Percentiles rank a stretch among this genome's conserved stretches.
Conservation (phyloP, 306 rosid species). For the Mimosa pudica region DNA sequence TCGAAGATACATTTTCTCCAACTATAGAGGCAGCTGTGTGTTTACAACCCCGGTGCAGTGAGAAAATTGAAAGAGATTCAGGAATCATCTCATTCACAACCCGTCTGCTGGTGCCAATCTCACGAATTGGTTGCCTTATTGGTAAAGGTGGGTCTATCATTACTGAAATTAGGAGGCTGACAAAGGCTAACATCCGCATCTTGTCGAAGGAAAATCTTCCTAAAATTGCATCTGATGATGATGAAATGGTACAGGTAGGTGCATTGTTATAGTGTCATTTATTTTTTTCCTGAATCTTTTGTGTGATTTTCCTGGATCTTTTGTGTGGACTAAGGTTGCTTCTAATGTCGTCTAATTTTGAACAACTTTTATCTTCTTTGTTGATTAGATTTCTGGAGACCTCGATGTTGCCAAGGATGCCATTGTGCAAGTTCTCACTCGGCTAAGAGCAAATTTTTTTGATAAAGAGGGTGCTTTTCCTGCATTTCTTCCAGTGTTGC, state of each 20-base stretch:
- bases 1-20: constrained; percentile 81
- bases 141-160: constrained; percentile 97
- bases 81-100: constrained; percentile 93
- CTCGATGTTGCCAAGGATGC: constrained; percentile 96
- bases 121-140: constrained; percentile 97
- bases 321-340: background rate
- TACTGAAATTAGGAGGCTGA: constrained; percentile 91
- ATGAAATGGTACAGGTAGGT: constrained; percentile 96
- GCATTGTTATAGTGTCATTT: constrained; percentile 15
- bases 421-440: constrained; percentile 86
- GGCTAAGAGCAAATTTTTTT: constrained; percentile 88
- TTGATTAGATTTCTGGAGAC: constrained; percentile 82
- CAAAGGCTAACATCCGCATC: constrained; percentile 90
- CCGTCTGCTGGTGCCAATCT: constrained; percentile 84
- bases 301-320: constrained; percentile 5
- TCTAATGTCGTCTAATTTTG: constrained; percentile 25
- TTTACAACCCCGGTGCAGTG: constrained; percentile 96
- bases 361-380: constrained; percentile 6
- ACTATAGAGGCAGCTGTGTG: constrained; percentile 93
- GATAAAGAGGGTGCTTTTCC: constrained; percentile 92
- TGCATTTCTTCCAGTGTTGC: constrained; percentile 79
- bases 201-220: constrained; percentile 89
- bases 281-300: constrained; percentile 5
- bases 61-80: constrained; percentile 92
- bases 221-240: constrained; percentile 91